These are phyloP conservation scores for Microsporum audouinii DNA, from an alignment of 2,329 filamentous ascomycete genomes.

Conservation along the genomic window DNA sequence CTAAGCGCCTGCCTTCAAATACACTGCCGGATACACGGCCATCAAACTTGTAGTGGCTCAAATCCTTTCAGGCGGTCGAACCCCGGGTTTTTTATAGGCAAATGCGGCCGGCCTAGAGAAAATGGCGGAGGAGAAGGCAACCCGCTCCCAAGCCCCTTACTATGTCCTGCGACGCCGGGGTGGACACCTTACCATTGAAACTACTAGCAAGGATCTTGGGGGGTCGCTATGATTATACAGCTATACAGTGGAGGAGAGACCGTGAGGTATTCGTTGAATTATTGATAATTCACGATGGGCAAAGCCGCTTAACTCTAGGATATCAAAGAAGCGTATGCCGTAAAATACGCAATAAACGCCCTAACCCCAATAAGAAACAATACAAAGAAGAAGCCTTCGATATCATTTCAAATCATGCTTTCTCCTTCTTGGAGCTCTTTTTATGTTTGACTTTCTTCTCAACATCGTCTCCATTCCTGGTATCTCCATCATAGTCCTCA, in stretches of 20 bases:
- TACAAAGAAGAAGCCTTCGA: neutral
- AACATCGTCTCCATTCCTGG: conserved; percentile 10
- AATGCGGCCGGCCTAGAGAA: neutral
- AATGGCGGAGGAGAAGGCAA: neutral
- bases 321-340: conserved; percentile 3
- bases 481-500: conserved; percentile 8
- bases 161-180: too few species aligned
- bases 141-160: neutral
- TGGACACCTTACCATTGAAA: neutral
- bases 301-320: neutral
- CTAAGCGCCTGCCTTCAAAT: neutral
- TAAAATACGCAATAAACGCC: neutral
- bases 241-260: neutral
- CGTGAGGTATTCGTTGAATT: neutral
- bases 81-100: neutral
- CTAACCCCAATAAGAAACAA: neutral
- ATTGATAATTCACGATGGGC: neutral
- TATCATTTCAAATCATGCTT: conserved; percentile 1
- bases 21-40: neutral
- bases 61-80: neutral
- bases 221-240: neutral
- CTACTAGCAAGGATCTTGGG: neutral
- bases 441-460: conserved; percentile 37
- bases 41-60: neutral
- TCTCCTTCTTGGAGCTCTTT: conserved; percentile 17